These are phyloP conservation scores for Vaccinium myrtillus DNA, from an alignment of 148 eudicot species.

Conservation along the genomic window DNA sequence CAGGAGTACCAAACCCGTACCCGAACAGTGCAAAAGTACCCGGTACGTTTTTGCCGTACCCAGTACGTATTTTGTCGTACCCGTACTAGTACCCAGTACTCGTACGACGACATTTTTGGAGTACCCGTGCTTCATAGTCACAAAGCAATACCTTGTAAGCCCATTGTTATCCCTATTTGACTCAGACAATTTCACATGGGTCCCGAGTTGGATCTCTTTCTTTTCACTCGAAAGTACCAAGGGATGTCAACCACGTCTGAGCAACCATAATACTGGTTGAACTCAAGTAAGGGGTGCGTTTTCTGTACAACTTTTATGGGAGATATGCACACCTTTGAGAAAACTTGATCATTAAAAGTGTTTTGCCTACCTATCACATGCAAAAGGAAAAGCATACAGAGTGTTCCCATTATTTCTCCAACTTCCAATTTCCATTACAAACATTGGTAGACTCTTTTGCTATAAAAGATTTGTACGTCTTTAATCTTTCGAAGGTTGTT, in stretches of 20 bases:
- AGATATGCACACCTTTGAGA: not conserved
- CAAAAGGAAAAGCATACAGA: not conserved
- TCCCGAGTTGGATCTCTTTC: not conserved
- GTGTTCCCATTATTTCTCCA: not conserved
- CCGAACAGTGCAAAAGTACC: no score
- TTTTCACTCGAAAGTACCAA: not conserved
- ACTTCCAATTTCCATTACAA: not conserved
- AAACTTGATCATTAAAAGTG: not conserved
- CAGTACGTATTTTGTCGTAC: no score
- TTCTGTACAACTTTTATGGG: not conserved
- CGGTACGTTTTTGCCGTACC: no score
- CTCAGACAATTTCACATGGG: not conserved
- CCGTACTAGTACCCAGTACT: no score
- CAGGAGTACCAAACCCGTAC: no score
- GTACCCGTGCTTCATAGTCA: no score
- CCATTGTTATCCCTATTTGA: not conserved
- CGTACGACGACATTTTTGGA: no score
- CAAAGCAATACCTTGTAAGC: not conserved
- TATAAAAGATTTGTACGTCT: no score
- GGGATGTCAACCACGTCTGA: not conserved
- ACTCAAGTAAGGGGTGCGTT: not conserved
- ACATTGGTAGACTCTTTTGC: no score
- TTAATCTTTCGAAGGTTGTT: no score
- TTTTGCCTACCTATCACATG: not conserved
- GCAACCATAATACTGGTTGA: not conserved